phyloP scores from a whole-genome alignment of 2,329 filamentous ascomycete genomes.

The Xylariales sp. region DNA sequence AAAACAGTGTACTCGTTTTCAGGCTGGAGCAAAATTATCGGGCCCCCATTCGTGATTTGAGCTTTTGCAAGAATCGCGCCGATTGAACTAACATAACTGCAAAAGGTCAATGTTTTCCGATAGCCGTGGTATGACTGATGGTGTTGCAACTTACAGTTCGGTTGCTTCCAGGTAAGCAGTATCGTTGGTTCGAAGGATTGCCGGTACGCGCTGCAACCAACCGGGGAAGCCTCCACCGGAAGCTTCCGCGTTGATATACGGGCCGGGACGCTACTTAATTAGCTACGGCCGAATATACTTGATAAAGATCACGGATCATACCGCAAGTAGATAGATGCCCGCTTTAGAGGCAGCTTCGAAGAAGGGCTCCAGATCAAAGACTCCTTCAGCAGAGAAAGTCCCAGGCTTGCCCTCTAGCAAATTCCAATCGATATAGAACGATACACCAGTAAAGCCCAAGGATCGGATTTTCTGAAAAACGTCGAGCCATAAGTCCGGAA shows the following conservation, averaged over 20 bases:
- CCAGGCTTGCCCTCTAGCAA: conserved; percentile 69
- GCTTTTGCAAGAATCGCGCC: conserved; percentile 63
- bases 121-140: neutral
- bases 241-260: conserved; percentile 74
- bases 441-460: conserved; percentile 72
- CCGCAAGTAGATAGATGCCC: conserved; percentile 70
- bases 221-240: conserved; percentile 75
- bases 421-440: conserved; percentile 75
- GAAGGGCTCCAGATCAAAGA: conserved; percentile 69
- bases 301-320: conserved; percentile 6
- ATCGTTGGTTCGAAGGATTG: conserved; percentile 56
- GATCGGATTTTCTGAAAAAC: conserved; percentile 79
- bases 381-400: conserved; percentile 62
- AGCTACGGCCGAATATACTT: neutral
- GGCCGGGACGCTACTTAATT: conserved; percentile 45
- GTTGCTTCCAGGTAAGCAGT: conserved; percentile 60
- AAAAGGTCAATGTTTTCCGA: neutral
- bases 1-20: conserved; percentile 72
- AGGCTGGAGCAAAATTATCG: conserved; percentile 70
- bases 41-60: conserved; percentile 77
- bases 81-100: conserved; percentile 55
- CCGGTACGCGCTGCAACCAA: conserved; percentile 68
- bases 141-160: conserved; percentile 46
- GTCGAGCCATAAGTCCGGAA: conserved; percentile 53
- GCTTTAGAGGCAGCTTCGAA: conserved; percentile 70